Percentiles rank a stretch among this genome's conserved stretches.
Evolutionary conservation across 805 yeast genomes (phyloP).

Genomic region (baker's yeast (Saccharomyces cerevisiae)): DNA sequence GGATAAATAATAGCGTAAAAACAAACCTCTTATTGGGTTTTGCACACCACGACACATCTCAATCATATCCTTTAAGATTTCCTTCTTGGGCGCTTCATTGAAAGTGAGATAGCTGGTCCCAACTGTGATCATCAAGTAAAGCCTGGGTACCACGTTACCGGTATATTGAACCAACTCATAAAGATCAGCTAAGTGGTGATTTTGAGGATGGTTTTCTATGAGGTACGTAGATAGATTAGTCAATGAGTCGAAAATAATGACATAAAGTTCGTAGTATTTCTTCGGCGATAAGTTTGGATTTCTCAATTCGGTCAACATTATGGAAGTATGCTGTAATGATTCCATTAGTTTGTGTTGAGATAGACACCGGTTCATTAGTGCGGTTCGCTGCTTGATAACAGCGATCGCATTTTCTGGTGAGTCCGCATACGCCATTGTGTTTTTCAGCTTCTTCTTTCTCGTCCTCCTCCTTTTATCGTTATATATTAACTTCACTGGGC

Average conservation of each 20-base stretch:
- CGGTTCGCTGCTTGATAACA: conserved; percentile 58
- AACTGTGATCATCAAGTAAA: conserved; percentile 90
- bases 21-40: conserved; percentile 87
- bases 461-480: not conserved
- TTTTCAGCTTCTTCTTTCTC: not conserved
- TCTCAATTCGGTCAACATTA: conserved; percentile 72
- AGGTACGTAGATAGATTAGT: conserved; percentile 58
- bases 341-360: conserved; percentile 67
- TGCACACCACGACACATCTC: conserved; percentile 98
- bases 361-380: conserved; percentile 68
- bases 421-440: not conserved
- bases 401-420: not conserved
- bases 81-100: conserved; percentile 71
- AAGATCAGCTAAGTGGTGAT: conserved; percentile 71
- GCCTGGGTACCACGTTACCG: conserved; percentile 84
- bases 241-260: conserved; percentile 73
- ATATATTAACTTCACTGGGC: not conserved
- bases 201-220: conserved; percentile 56
- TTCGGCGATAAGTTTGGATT: conserved; percentile 72
- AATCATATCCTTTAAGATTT: conserved; percentile 88
- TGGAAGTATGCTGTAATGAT: conserved; percentile 80
- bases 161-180: conserved; percentile 94
- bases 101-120: conserved; percentile 82
- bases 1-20: conserved; percentile 78
- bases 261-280: conserved; percentile 87